Evolutionary conservation across 257 asterid genomes (phyloP).

Genomic region (Solanum boliviense): DNA sequence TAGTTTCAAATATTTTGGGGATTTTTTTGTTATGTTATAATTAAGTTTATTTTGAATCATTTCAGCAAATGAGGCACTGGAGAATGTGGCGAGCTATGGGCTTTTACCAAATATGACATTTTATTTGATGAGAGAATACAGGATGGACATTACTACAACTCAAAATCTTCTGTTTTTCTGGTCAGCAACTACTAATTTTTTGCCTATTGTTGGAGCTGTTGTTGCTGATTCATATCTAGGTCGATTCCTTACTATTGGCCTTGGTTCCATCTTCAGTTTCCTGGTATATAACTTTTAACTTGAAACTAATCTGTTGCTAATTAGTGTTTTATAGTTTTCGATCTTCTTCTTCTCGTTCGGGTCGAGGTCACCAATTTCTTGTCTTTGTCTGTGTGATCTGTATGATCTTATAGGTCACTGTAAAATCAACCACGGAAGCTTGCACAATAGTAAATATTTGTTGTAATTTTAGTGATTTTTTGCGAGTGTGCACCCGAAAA

Average conservation of each 20-base stretch:
- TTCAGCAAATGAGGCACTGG: constrained; percentile 56
- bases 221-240: constrained; percentile 65
- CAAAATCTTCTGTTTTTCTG: constrained; percentile 35
- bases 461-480: neutral
- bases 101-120: constrained; percentile 47
- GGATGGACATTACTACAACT: constrained; percentile 26
- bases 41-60: neutral
- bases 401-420: too few relatives aligned
- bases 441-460: neutral
- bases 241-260: constrained; percentile 45
- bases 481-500: neutral
- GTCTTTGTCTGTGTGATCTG: too few relatives aligned
- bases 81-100: constrained; percentile 56
- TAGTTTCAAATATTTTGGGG: neutral
- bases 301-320: neutral
- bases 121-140: constrained; percentile 41
- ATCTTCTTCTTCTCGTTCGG: neutral
- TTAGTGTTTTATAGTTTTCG: neutral
- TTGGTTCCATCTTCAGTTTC: constrained; percentile 48
- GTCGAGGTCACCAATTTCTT: too few relatives aligned
- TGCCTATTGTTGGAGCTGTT: constrained; percentile 58
- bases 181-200: constrained; percentile 57
- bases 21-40: neutral
- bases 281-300: constrained; percentile 27
- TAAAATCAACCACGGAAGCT: neutral